These are phyloP conservation scores for Apiospora rasikravindrae DNA, from an alignment of 2,329 filamentous ascomycete species.

Conservation along the genomic window DNA sequence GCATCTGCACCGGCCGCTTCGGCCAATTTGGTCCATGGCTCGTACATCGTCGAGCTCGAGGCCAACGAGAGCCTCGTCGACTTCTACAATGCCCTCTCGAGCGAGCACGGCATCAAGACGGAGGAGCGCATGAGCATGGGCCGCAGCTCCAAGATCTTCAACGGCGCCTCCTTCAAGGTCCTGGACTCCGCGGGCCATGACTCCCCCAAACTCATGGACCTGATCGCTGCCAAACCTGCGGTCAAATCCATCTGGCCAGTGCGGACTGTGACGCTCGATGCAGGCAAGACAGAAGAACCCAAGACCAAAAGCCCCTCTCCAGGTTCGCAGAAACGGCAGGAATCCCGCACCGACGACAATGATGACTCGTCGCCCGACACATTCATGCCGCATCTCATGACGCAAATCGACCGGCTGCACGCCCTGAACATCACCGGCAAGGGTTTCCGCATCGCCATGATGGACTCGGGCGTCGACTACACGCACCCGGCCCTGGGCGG, in stretches of 20 bases:
- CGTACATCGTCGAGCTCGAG: constrained; percentile 23
- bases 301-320: not conserved
- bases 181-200: not conserved
- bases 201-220: not conserved
- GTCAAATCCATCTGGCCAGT: constrained; percentile 18
- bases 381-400: constrained; percentile 23
- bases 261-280: constrained; percentile 14
- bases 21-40: not conserved
- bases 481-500: constrained; percentile 16
- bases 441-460: constrained; percentile 22
- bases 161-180: constrained; percentile 23
- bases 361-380: not conserved
- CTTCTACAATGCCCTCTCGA: constrained; percentile 16
- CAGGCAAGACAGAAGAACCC: not conserved
- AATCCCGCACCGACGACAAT: not conserved
- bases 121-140: constrained; percentile 22
- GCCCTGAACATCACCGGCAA: constrained; percentile 21
- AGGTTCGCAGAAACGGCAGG: not conserved
- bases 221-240: not conserved
- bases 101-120: constrained; percentile 20
- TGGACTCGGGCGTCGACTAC: constrained; percentile 21
- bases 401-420: constrained; percentile 23
- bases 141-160: constrained; percentile 19
- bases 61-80: not conserved
- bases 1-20: not conserved